Conservation (phyloP, 345 rosid genomes). For the Cardamine resedifolia region DNA sequence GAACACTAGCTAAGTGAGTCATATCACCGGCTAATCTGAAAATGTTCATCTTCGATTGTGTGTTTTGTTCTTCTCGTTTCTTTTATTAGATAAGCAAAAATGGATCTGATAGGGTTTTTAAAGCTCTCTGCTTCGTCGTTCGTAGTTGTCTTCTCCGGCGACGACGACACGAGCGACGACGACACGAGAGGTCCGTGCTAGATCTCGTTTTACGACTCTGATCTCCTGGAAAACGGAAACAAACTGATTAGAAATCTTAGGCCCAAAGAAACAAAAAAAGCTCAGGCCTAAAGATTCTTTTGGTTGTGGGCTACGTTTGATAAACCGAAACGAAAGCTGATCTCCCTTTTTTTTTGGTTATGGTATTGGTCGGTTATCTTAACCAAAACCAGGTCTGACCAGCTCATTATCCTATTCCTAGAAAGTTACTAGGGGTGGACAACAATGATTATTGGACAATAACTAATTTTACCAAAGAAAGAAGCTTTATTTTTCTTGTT, state of each 20-base stretch:
- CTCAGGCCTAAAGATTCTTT: not conserved
- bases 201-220: not conserved
- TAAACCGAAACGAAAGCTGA: not conserved
- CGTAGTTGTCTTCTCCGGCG: not conserved
- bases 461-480: too few relatives aligned
- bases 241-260: not conserved
- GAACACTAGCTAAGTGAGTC: slow-evolving; percentile 73
- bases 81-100: not conserved
- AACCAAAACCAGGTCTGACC: too few relatives aligned
- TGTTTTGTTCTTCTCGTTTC: not conserved
- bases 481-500: too few relatives aligned
- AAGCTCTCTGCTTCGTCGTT: not conserved
- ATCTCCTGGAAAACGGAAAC: not conserved
- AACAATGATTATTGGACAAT: too few relatives aligned
- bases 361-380: too few relatives aligned
- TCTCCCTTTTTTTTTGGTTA: too few relatives aligned
- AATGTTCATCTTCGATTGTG: slow-evolving; percentile 47
- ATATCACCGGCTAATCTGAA: slow-evolving; percentile 74
- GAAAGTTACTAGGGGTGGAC: too few relatives aligned
- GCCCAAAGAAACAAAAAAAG: not conserved
- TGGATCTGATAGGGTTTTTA: not conserved
- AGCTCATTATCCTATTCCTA: too few relatives aligned
- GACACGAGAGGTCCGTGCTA: not conserved
- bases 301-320: not conserved
- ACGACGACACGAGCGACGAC: not conserved